Evolutionary conservation across 495 filamentous ascomycete species (phyloP).

Genomic region (Recurvomyces mirabilis): DNA sequence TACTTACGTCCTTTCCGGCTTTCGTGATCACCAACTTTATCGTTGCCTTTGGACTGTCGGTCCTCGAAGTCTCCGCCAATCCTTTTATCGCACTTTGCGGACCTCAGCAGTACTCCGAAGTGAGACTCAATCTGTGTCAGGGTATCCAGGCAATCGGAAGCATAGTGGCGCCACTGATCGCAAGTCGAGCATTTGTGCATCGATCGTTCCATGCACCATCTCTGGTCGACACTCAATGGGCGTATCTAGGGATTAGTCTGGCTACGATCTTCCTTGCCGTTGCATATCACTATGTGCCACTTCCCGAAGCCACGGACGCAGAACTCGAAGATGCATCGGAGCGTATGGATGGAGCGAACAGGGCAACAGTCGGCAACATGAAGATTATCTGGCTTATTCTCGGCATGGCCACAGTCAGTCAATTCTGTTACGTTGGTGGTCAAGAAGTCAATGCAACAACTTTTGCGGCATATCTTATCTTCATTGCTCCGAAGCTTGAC

Average conservation of each 20-base stretch:
- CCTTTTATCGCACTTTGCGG: conserved; percentile 60
- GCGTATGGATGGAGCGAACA: conserved; percentile 41
- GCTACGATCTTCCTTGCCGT: conserved; percentile 55
- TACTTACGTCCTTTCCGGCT: conserved; percentile 53
- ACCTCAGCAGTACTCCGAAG: conserved; percentile 52
- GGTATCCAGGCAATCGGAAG: conserved; percentile 57
- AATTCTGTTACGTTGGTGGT: conserved; percentile 55
- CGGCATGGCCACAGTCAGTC: conserved; percentile 43
- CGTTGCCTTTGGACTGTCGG: conserved; percentile 51
- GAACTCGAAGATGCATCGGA: conserved; percentile 48
- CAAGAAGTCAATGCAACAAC: conserved; percentile 48
- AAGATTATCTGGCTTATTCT: conserved; percentile 49
- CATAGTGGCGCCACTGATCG: conserved; percentile 50
- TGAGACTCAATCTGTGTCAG: conserved; percentile 55
- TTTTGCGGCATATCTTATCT: conserved; percentile 35
- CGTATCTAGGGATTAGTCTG: conserved; percentile 56
- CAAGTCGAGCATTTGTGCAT: conserved; percentile 49
- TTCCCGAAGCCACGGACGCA: conserved; percentile 56
- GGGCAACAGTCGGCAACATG: conserved; percentile 33
- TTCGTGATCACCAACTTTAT: conserved; percentile 59
- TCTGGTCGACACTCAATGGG: conserved; percentile 58
- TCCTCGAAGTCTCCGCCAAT: conserved; percentile 55
- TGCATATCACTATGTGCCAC: conserved; percentile 51
- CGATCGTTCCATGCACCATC: conserved; percentile 36
- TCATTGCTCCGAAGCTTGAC: conserved; percentile 29